These are phyloP conservation scores for Diaporthe eres DNA, from an alignment of 2,329 filamentous ascomycete species.

Conservation along the genomic window DNA sequence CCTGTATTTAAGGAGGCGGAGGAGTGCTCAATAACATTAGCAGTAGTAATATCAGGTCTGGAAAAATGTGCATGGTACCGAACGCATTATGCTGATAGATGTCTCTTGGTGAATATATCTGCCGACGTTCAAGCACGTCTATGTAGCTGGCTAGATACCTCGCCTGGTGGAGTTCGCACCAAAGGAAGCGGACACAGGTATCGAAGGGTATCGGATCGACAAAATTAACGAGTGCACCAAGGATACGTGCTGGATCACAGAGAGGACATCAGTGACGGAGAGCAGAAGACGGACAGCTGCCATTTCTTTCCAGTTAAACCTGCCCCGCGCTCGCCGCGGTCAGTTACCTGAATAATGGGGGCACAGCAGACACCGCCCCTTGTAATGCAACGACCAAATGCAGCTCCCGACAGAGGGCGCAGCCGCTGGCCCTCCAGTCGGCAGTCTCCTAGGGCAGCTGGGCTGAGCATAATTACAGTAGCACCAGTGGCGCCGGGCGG, in stretches of 20 bases:
- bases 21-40: not conserved
- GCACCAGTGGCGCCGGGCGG: not conserved
- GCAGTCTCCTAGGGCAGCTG: not conserved
- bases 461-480: not conserved
- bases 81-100: not conserved
- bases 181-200: not conserved
- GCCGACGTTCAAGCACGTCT: not conserved
- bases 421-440: not conserved
- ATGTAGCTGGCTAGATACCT: not conserved
- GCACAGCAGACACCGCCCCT: not conserved
- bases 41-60: not conserved
- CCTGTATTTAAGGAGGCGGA: not conserved
- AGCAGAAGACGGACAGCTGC: not conserved
- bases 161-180: too few species aligned
- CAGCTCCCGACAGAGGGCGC: not conserved
- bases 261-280: not conserved
- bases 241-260: not conserved
- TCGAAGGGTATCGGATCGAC: not conserved
- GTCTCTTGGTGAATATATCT: not conserved
- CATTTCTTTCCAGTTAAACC: not conserved
- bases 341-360: not conserved
- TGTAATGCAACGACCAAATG: not conserved
- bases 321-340: not conserved
- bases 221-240: not conserved
- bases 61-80: not conserved